Evolutionary conservation across 805 yeast genomes (phyloP).

Genomic region (Cyberlindnera saturnus): DNA sequence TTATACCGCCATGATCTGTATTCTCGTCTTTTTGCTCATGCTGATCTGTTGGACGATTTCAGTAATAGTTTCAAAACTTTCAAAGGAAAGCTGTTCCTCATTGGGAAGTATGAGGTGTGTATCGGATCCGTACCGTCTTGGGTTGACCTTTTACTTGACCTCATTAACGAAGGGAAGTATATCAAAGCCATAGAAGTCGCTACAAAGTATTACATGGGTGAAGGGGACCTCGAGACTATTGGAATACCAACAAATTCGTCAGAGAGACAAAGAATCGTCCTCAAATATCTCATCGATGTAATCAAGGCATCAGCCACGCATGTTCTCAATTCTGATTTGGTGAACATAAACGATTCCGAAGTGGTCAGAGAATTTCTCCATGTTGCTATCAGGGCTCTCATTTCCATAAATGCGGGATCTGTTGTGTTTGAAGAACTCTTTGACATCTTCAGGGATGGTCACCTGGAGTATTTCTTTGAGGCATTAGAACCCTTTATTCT

Average conservation of each 20-base stretch:
- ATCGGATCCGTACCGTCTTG: constrained; percentile 62
- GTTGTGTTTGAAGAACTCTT: constrained; percentile 38
- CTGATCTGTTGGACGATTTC: constrained; percentile 8
- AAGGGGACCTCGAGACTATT: constrained; percentile 38
- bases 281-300: constrained; percentile 49
- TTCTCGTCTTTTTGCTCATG: constrained; percentile 11
- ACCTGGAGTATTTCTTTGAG: constrained; percentile 40
- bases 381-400: constrained; percentile 35
- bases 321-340: constrained; percentile 10
- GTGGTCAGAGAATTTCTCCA: constrained; percentile 28
- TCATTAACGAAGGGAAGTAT: constrained; percentile 44
- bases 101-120: constrained; percentile 46
- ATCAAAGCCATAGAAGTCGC: constrained; percentile 53
- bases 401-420: constrained; percentile 30
- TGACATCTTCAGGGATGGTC: constrained; percentile 33
- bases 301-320: constrained; percentile 31
- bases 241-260: constrained; percentile 48
- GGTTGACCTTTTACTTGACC: constrained; percentile 57
- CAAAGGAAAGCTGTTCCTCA: constrained; percentile 42
- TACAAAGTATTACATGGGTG: constrained; percentile 44
- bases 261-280: constrained; percentile 42
- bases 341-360: constrained; percentile 14
- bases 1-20: constrained; percentile 29
- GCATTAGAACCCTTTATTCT: constrained; percentile 47
- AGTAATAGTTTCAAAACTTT: constrained; percentile 28